phyloP scores from a whole-genome alignment of 1,139 yeast genomes.

The Geotrichum histeridarum region DNA sequence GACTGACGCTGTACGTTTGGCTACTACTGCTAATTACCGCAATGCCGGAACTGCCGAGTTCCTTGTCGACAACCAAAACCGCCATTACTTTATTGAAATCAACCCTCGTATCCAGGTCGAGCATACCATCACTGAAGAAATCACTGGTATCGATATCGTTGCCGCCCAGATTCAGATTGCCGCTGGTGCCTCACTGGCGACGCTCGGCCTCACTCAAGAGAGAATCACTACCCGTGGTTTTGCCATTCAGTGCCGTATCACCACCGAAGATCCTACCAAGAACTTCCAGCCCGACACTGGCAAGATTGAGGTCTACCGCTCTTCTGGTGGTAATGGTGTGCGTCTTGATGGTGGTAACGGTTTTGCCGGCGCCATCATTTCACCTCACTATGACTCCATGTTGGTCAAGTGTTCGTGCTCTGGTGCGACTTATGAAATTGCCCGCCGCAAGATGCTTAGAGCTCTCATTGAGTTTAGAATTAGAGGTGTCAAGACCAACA shows the following conservation, averaged over 20 bases:
- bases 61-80: constrained; percentile 85
- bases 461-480: constrained; percentile 95
- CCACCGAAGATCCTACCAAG: constrained; percentile 96
- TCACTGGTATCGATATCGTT: constrained; percentile 95
- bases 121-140: constrained; percentile 98
- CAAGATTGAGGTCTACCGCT: constrained; percentile 94
- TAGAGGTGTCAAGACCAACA: constrained; percentile 97
- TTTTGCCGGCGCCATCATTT: constrained; percentile 94
- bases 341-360: constrained; percentile 99
- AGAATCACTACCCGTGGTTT: constrained; percentile 94
- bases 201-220: constrained; percentile 88
- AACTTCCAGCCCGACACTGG: constrained; percentile 99
- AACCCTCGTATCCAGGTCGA: constrained; percentile 98
- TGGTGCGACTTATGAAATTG: constrained; percentile 93
- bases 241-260: constrained; percentile 98
- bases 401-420: constrained; percentile 95
- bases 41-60: constrained; percentile 99
- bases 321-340: constrained; percentile 99
- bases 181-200: constrained; percentile 92
- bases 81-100: constrained; percentile 96
- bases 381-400: constrained; percentile 98
- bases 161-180: constrained; percentile 99
- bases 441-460: constrained; percentile 95
- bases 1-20: constrained; percentile 90
- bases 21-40: constrained; percentile 80